Percentiles rank a stretch among this genome's conserved stretches.
phyloP scores from a whole-genome alignment of 352 stramenopile species.

The Phytopythium montanum region DNA sequence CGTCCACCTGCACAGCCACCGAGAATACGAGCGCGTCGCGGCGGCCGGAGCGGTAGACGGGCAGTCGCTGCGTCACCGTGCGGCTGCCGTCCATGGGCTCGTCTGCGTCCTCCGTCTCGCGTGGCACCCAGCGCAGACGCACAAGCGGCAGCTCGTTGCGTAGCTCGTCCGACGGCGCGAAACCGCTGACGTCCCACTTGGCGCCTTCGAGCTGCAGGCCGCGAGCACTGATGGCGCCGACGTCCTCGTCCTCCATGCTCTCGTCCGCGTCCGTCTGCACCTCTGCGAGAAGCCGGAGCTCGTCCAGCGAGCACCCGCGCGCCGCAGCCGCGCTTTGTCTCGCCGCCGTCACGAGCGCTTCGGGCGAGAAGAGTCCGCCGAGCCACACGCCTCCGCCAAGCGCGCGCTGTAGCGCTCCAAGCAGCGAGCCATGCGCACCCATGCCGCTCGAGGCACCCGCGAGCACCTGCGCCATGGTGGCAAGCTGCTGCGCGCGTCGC shows the following conservation, averaged over 20 bases:
- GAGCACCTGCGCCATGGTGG: constrained; percentile 35
- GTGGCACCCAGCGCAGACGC: constrained; percentile 69
- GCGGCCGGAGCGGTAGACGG: constrained; percentile 81
- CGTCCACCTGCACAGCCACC: constrained; percentile 60
- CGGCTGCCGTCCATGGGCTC: constrained; percentile 7
- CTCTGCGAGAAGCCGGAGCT: constrained; percentile 79
- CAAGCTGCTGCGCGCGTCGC: constrained; percentile 65
- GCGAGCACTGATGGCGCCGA: constrained; percentile 52
- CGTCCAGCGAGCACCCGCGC: constrained; percentile 83
- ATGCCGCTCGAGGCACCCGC: constrained; percentile 13
- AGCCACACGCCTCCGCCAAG: constrained; percentile 75
- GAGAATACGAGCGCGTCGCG: constrained; percentile 82
- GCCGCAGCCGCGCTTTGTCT: constrained; percentile 85
- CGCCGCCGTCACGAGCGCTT: constrained; percentile 91
- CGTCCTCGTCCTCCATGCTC: constrained; percentile 12
- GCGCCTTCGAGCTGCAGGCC: constrained; percentile 86
- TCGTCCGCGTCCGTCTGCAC: constrained; percentile 29
- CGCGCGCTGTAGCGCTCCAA: constrained; percentile 13
- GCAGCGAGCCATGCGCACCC: constrained; percentile 1
- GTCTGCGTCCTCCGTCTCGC: constrained; percentile 12
- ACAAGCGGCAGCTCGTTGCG: constrained; percentile 62
- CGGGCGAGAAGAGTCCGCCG: constrained; percentile 91
- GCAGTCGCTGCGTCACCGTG: constrained; percentile 39
- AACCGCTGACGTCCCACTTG: constrained; percentile 56
- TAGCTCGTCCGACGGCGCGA: constrained; percentile 75